A percentile compares a stretch with the other conserved stretches of the same genome.
Evolutionary conservation across 768 basidiomycete species (phyloP).

Genomic region (Amylocystis lapponica): DNA sequence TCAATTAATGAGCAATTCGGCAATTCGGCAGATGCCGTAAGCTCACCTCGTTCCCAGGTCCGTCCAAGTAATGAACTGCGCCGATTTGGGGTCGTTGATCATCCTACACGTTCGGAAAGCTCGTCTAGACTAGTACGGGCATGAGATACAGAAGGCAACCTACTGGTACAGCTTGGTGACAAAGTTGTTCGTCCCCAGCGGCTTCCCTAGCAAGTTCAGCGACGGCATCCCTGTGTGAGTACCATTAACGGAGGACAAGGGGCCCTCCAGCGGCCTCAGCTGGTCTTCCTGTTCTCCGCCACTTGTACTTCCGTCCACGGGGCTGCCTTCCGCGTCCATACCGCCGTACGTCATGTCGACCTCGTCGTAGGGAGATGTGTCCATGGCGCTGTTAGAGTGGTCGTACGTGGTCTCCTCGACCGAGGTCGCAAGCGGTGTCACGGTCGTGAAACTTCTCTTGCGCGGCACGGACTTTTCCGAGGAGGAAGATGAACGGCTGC

Average conservation of each 20-base stretch:
- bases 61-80: slow-evolving; percentile 80
- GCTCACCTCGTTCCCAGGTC: slow-evolving; percentile 63
- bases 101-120: slow-evolving; percentile 42
- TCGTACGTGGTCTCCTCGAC: slow-evolving; percentile 29
- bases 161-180: slow-evolving; percentile 86
- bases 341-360: slow-evolving; percentile 44
- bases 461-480: slow-evolving; percentile 57
- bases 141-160: slow-evolving; percentile 24
- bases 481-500: slow-evolving; percentile 37
- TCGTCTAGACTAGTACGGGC: background rate
- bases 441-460: slow-evolving; percentile 58
- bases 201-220: slow-evolving; percentile 59
- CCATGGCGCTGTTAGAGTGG: slow-evolving; percentile 27
- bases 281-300: slow-evolving; percentile 32
- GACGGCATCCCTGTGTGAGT: slow-evolving; percentile 20
- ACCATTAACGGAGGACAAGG: slow-evolving; percentile 10
- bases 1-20: too few relatives aligned
- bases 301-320: slow-evolving; percentile 31
- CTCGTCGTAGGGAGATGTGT: slow-evolving; percentile 50
- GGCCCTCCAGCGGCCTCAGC: slow-evolving; percentile 24
- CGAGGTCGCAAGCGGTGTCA: slow-evolving; percentile 30
- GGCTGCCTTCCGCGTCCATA: slow-evolving; percentile 45
- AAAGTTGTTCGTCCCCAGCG: slow-evolving; percentile 71
- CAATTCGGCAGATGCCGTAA: background rate
- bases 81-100: slow-evolving; percentile 79